Evolutionary conservation across 169 alveolate genomes (phyloP).

Genomic region (Theileria orientalis): DNA sequence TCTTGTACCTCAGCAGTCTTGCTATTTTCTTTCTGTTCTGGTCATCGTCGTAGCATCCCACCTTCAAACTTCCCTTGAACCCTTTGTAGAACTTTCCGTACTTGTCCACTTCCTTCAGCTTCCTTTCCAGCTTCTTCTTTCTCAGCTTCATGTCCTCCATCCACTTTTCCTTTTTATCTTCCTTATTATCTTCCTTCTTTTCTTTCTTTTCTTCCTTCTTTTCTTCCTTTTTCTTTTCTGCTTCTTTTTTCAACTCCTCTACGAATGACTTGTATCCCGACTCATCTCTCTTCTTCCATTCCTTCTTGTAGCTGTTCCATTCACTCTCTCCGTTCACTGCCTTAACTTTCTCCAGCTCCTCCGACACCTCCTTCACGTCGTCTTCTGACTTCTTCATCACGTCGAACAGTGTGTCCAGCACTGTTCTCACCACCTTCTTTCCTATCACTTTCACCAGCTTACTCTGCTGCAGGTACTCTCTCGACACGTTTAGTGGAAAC

Average conservation of each 20-base stretch:
- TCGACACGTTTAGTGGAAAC: constrained; percentile 92
- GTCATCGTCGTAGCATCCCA: constrained; percentile 95
- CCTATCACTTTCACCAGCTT: constrained; percentile 89
- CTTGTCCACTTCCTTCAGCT: constrained; percentile 74
- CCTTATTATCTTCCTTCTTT: constrained; percentile 79
- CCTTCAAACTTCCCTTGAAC: constrained; percentile 89
- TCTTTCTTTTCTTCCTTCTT: constrained; percentile 87
- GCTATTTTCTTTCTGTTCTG: constrained; percentile 89
- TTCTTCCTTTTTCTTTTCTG: constrained; percentile 90
- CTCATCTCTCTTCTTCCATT: constrained; percentile 57
- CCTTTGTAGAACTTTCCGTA: constrained; percentile 87
- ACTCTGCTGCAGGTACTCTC: constrained; percentile 91
- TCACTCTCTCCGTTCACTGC: constrained; percentile 82
- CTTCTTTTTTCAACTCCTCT: constrained; percentile 92
- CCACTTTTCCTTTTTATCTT: constrained; percentile 72
- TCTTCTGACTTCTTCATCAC: constrained; percentile 86
- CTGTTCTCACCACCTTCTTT: constrained; percentile 95
- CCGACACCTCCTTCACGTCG: constrained; percentile 74
- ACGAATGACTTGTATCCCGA: constrained; percentile 90
- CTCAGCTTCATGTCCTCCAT: constrained; percentile 79
- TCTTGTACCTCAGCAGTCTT: constrained; percentile 87
- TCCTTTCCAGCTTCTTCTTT: constrained; percentile 75
- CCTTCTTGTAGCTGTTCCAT: constrained; percentile 73
- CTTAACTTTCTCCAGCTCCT: constrained; percentile 76
- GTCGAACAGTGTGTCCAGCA: constrained; percentile 90